These are phyloP conservation scores for Camillea tinctor DNA, from an alignment of 2,329 filamentous ascomycete genomes.

Conservation along the genomic window DNA sequence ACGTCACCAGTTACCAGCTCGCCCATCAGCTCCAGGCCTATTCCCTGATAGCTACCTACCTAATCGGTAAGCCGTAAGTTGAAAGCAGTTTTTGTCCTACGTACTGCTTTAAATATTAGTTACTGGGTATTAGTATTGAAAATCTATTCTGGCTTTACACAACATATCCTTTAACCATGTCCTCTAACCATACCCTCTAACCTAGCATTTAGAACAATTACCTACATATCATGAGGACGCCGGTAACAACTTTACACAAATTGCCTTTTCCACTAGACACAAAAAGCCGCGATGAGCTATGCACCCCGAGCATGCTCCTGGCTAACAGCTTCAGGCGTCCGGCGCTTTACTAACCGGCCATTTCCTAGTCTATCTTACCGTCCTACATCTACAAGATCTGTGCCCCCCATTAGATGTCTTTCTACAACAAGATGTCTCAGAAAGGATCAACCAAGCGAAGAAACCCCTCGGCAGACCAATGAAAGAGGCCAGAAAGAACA, in stretches of 20 bases:
- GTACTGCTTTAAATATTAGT: too few species aligned
- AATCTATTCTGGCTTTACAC: too few species aligned
- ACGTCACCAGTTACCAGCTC: not conserved
- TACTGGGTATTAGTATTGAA: too few species aligned
- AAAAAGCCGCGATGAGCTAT: slow-evolving; percentile 32
- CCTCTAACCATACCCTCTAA: too few species aligned
- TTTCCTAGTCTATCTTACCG: not conserved
- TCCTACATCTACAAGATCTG: slow-evolving; percentile 1
- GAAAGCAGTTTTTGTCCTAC: too few species aligned
- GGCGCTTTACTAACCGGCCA: slow-evolving; percentile 11
- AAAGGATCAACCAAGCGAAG: slow-evolving; percentile 15
- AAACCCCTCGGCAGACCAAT: slow-evolving; percentile 27
- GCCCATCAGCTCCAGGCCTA: not conserved
- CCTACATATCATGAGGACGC: slow-evolving; percentile 3
- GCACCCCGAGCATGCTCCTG: slow-evolving; percentile 26
- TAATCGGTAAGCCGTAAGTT: too few species aligned
- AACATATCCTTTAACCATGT: too few species aligned
- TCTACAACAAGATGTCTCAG: slow-evolving; percentile 12
- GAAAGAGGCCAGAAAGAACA: slow-evolving; percentile 27
- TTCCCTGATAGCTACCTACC: not conserved
- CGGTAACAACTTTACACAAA: slow-evolving; percentile 3
- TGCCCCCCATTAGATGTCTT: slow-evolving; percentile 11
- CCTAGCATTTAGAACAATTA: too few species aligned
- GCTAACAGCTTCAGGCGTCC: slow-evolving; percentile 21
- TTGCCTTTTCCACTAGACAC: not conserved